Evolutionary conservation across 202 grass and related monocot species (phyloP).

Genomic region (Panicum hallii): DNA sequence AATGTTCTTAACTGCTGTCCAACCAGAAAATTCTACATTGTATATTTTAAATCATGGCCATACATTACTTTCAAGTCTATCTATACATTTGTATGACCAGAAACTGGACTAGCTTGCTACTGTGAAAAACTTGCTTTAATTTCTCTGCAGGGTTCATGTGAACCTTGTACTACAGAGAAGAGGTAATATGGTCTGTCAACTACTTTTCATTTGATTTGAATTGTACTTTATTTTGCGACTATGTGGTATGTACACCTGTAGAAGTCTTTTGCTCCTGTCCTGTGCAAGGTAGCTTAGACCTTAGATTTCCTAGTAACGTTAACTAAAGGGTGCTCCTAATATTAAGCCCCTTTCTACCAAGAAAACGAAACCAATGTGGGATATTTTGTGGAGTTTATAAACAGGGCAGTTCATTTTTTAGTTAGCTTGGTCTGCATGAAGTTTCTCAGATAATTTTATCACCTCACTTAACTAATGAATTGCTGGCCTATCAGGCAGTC

Average conservation of each 20-base stretch:
- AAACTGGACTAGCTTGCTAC: constrained; percentile 15
- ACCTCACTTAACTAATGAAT: background rate
- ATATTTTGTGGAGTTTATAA: background rate
- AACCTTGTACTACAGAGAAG: constrained; percentile 10
- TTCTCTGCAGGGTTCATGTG: constrained; percentile 4
- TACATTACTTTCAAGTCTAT: constrained; percentile 1
- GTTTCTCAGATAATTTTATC: background rate
- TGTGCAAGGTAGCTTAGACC: constrained; percentile 10
- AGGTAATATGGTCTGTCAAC: background rate
- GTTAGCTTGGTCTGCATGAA: background rate
- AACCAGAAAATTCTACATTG: background rate
- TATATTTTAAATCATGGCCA: background rate
- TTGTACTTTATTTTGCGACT: constrained; percentile 5
- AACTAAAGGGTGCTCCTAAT: background rate
- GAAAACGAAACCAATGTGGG: background rate
- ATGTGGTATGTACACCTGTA: background rate
- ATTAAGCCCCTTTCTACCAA: constrained; percentile 17
- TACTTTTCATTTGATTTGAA: background rate
- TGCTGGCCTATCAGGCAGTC: background rate
- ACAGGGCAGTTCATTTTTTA: background rate
- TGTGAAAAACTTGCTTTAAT: background rate
- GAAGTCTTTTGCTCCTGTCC: background rate
- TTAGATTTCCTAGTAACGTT: background rate
- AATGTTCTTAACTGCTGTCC: background rate
- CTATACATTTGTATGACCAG: constrained; percentile 1